Conservation (phyloP, 371 early-diverging fungal species). For the Paramicrosporidium saccamoebae region DNA sequence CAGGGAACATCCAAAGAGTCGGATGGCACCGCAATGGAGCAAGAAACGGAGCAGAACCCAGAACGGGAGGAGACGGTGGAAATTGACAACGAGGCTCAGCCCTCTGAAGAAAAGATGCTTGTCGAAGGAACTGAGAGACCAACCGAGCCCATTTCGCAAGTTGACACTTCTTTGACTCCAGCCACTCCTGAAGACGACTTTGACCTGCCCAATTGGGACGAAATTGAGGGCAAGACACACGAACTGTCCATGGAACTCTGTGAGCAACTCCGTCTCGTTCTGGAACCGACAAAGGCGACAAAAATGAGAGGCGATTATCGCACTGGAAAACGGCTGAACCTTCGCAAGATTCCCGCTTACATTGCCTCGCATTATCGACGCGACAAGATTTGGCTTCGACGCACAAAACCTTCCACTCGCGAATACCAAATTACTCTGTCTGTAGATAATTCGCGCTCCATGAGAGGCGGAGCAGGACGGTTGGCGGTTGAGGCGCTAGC, state of each 20-base stretch:
- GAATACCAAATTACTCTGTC: conserved; percentile 93
- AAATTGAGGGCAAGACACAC: too few species aligned
- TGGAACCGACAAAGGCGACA: conserved; percentile 84
- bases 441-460: conserved; percentile 92
- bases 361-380: conserved; percentile 95
- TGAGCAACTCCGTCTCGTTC: conserved; percentile 76
- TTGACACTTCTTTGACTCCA: not conserved
- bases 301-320: conserved; percentile 95
- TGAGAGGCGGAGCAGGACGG: conserved; percentile 64
- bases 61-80: too few species aligned
- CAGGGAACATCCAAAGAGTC: too few species aligned
- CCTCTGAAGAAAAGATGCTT: too few species aligned
- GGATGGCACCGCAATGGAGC: not conserved
- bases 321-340: conserved; percentile 96
- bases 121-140: conserved; percentile 1
- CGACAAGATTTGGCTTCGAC: conserved; percentile 98
- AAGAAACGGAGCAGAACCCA: too few species aligned
- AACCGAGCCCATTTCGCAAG: not conserved
- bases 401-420: conserved; percentile 85
- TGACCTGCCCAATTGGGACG: conserved; percentile 1
- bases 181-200: conserved; percentile 1
- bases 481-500: conserved; percentile 74
- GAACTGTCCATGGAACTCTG: conserved; percentile 60
- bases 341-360: conserved; percentile 96
- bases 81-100: too few species aligned